Evolutionary conservation across 1,284 basidiomycete species (phyloP), one percentile per base, ranked within the genome.

Genomic region (Abortiporus biennis): DNA sequence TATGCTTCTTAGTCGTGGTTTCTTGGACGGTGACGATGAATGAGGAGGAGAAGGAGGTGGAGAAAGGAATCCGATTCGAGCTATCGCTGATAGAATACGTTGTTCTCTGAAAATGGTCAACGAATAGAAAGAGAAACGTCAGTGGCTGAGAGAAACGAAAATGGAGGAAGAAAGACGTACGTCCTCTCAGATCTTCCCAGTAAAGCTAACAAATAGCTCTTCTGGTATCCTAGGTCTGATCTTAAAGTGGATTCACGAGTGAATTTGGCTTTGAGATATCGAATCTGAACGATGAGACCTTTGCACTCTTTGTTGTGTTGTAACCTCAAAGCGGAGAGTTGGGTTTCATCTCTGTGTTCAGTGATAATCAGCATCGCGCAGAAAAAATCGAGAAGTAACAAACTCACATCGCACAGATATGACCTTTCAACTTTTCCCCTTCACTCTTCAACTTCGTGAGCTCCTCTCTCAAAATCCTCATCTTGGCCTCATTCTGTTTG

Each of bases 261-360:
- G 63, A 86, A 94, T 58, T 92, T 92, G 36, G 87, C 85, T 61
- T 98, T 95, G 49, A 98, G 74, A 63, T 97, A 97, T 37, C 76
- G 77, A 49, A 97, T 93, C 59, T 96, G 87, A 3, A 90, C 75
- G 44, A 94, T 75, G 16, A 94, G 67, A 11, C 91, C 92, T 58
- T 92, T 92, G 66, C 85, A 87, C 62, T 94, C 91, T 47, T 79
- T 77, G 45, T 83, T 86, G 59, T 94, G 90, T 56, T 80, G 78
- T 2, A 66, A 48, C 52, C 76, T 82, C 48, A 92, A 54, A 3
- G 63, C 63, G 3, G 70, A 67, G 5, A 87, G 51, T 52, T 78
- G 72, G 9, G 52, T 51, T 4, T 71, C 69, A 45, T 84, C 74
- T 15, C 79, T 83, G 46, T 22, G 38, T 41, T 20, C 36, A 36